Conservation (phyloP, 1,284 basidiomycete species). For the Coniophora puteana region DNA sequence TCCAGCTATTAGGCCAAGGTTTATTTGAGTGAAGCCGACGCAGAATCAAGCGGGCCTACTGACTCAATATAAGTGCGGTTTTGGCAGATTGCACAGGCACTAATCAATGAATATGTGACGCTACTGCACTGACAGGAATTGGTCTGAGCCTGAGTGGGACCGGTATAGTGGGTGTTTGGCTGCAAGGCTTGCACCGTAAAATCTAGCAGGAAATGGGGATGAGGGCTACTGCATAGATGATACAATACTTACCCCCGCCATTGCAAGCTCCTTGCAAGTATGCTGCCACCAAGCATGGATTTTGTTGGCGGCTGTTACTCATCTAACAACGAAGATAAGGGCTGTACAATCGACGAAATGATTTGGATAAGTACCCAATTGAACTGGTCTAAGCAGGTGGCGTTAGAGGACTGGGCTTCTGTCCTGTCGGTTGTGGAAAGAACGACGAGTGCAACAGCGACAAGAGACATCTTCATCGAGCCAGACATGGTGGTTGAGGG, state of each 20-base stretch:
- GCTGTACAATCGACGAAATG: neutral
- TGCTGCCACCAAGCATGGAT: conserved; percentile 31
- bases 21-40: neutral
- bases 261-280: conserved; percentile 29
- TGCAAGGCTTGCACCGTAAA: conserved; percentile 17
- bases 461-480: too few species aligned
- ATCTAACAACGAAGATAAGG: conserved; percentile 18
- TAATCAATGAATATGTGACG: conserved; percentile 28
- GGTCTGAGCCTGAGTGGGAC: conserved; percentile 14
- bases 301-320: conserved; percentile 27
- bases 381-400: conserved; percentile 16
- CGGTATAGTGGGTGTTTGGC: conserved; percentile 13
- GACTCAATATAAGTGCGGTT: conserved; percentile 17
- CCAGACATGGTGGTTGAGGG: too few species aligned
- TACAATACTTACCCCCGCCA: conserved; percentile 22
- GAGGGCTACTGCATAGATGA: neutral
- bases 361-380: conserved; percentile 18
- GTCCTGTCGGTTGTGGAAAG: neutral
- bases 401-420: conserved; percentile 19
- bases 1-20: conserved; percentile 22
- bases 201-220: conserved; percentile 15
- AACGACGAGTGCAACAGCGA: too few species aligned
- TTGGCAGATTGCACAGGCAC: conserved; percentile 33
- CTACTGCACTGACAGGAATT: conserved; percentile 29
- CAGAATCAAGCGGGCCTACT: neutral